phyloP scores from a whole-genome alignment of 2,329 filamentous ascomycete species.

The Thielaviopsis euricoi region DNA sequence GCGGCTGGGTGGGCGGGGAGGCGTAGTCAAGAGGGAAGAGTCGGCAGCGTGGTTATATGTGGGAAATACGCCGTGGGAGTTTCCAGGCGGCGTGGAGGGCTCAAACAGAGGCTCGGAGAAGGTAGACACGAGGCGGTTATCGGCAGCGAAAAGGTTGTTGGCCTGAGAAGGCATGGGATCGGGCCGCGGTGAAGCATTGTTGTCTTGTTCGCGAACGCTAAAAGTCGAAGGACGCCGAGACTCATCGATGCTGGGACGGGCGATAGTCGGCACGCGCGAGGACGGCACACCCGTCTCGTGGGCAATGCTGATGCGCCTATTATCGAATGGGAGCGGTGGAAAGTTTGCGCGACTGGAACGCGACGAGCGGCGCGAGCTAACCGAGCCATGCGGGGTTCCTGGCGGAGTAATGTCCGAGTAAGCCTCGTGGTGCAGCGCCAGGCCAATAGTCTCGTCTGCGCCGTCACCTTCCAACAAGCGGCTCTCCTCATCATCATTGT shows the following conservation, averaged over 20 bases:
- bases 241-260: not conserved
- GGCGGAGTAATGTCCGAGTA: constrained; percentile 10
- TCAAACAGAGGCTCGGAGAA: constrained; percentile 18
- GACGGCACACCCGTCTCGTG: constrained; percentile 22
- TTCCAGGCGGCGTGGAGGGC: constrained; percentile 7
- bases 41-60: constrained; percentile 14
- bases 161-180: constrained; percentile 2
- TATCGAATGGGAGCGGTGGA: constrained; percentile 20
- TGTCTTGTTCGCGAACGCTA: constrained; percentile 1
- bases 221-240: not conserved
- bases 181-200: constrained; percentile 20
- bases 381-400: constrained; percentile 1
- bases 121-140: constrained; percentile 14
- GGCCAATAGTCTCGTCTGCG: constrained; percentile 46
- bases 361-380: constrained; percentile 24
- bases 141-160: constrained; percentile 14
- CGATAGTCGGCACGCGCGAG: constrained; percentile 17
- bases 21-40: constrained; percentile 13
- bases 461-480: constrained; percentile 39
- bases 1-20: constrained; percentile 19
- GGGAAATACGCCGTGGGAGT: not conserved
- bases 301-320: constrained; percentile 21
- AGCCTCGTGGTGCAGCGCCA: constrained; percentile 32
- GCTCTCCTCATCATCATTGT: constrained; percentile 39
- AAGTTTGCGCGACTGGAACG: constrained; percentile 29